Base-by-base conservation (phyloP, 352 stramenopile genomes). In the Phytophthora cryptogea region DNA sequence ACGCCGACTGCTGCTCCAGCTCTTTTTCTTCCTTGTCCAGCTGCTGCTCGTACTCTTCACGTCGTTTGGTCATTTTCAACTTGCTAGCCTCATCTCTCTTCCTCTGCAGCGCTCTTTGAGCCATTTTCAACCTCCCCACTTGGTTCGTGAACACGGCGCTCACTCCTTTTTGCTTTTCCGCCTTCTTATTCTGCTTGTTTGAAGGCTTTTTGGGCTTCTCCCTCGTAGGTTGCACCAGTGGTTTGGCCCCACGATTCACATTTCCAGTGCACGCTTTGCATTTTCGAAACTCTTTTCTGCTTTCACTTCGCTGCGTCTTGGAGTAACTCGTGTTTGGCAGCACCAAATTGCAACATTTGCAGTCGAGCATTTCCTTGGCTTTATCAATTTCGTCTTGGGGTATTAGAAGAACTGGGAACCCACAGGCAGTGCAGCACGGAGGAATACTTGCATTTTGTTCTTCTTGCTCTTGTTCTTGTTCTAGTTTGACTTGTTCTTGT, bases 1-100 rank as follows among this genome's bases (percentile, higher is more conserved):
- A 11, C 14, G 49, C 42, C 1, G 48, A 41, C 41, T 66, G 52
- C 10, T 39, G 37, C 11, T 46, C 16, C 4, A 75, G 32, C 11
- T 57, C 67, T 33, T 63, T 54, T 40, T 68, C 53, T 31, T 75
- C 67, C 16, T 54, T 72, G 4, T 58, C 26, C 9, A 77, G 42
- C 48, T 74, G 59, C 53, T 72, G 49, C 43, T 71, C 56, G 39
- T 77, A 77, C 32, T 71, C 68, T 13, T 63, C 39, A 23, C 48
- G 59, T n/a, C 59, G 57, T 27, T 59, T 74, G 41, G 59, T 74
- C 32, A 26, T 46, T 54, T 66, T 66, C 49, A 70, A 20, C 40
- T 70, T 70, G 28, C 49, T 46, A 1, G 35, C 50, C 20, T 70
- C 60, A 2, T 58, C 49, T 9, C 55, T 52, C 27, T 70, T 70